These are phyloP conservation scores for Cutaneotrichosporon curvatum DNA, from an alignment of 1,284 basidiomycete genomes.

Conservation along the genomic window DNA sequence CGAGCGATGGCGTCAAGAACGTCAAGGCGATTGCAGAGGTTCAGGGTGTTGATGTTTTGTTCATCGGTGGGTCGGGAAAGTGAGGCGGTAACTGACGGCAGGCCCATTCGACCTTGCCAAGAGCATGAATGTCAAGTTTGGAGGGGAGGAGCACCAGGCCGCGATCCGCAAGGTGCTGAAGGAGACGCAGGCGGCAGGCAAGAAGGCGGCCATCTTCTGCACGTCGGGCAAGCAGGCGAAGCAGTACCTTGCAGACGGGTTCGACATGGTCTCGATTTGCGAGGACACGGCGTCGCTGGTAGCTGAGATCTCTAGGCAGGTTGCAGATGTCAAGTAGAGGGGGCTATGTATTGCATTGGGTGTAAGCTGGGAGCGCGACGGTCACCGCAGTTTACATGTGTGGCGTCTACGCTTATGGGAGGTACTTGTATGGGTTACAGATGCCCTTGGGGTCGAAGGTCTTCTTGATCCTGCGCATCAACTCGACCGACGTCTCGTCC, in stretches of 20 bases:
- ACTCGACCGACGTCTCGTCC: slow-evolving; percentile 64
- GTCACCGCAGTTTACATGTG: no score
- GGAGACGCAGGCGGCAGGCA: slow-evolving; percentile 30
- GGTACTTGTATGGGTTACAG: slow-evolving; percentile 56
- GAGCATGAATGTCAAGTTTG: slow-evolving; percentile 29
- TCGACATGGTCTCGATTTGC: slow-evolving; percentile 32
- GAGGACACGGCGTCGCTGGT: slow-evolving; percentile 20
- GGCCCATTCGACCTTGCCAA: slow-evolving; percentile 38
- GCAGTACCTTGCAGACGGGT: slow-evolving; percentile 23
- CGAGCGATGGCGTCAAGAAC: slow-evolving; percentile 31
- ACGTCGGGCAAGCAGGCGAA: slow-evolving; percentile 22
- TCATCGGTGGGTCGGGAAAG: slow-evolving; percentile 2
- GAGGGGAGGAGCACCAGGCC: slow-evolving; percentile 16
- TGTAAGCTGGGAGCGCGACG: no score
- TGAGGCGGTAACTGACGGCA: slow-evolving; percentile 7
- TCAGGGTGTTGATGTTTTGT: slow-evolving; percentile 23
- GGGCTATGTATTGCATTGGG: neutral
- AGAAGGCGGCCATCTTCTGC: slow-evolving; percentile 33
- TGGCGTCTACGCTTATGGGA: neutral
- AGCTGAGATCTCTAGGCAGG: slow-evolving; percentile 7
- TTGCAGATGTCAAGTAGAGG: slow-evolving; percentile 1
- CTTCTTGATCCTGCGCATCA: slow-evolving; percentile 88
- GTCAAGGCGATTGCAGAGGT: slow-evolving; percentile 38
- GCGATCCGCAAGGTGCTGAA: slow-evolving; percentile 31
- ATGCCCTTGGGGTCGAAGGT: slow-evolving; percentile 86